Percentiles rank a stretch among this genome's conserved stretches.
phyloP scores from a whole-genome alignment of 495 filamentous ascomycete genomes.

The Penicillium coffeae region DNA sequence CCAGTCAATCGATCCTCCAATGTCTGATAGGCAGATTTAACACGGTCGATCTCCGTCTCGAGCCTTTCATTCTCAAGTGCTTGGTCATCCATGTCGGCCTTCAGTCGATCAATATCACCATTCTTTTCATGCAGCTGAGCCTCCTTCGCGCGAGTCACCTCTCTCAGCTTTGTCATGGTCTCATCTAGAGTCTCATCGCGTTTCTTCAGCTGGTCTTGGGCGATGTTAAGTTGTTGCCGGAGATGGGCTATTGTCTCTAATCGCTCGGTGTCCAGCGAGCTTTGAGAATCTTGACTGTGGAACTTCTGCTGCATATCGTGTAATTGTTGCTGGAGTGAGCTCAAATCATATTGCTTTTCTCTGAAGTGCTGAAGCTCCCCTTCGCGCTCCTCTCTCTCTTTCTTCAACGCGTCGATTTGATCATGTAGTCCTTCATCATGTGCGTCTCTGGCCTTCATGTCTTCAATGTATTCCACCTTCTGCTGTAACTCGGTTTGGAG shows the following conservation, averaged over 20 bases:
- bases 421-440: slow-evolving; percentile 29
- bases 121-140: slow-evolving; percentile 37
- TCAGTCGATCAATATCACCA: slow-evolving; percentile 41
- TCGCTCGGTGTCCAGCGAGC: slow-evolving; percentile 27
- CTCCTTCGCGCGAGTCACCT: slow-evolving; percentile 34
- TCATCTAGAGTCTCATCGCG: slow-evolving; percentile 38
- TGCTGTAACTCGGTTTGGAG: slow-evolving; percentile 36
- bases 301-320: slow-evolving; percentile 34
- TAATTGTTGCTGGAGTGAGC: slow-evolving; percentile 31
- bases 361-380: slow-evolving; percentile 20
- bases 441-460: slow-evolving; percentile 20
- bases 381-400: slow-evolving; percentile 29
- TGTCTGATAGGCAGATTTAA: slow-evolving; percentile 29
- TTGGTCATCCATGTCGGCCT: slow-evolving; percentile 32
- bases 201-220: slow-evolving; percentile 39
- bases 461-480: slow-evolving; percentile 30
- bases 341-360: slow-evolving; percentile 18
- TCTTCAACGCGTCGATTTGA: slow-evolving; percentile 30
- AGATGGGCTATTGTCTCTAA: slow-evolving; percentile 36
- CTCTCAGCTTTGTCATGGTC: slow-evolving; percentile 33
- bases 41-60: slow-evolving; percentile 33
- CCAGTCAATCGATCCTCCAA: slow-evolving; percentile 36
- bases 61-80: slow-evolving; percentile 33
- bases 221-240: slow-evolving; percentile 35
- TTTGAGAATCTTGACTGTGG: slow-evolving; percentile 20